Conservation (phyloP, 2,329 filamentous ascomycete species). For the Colletotrichum viniferum region DNA sequence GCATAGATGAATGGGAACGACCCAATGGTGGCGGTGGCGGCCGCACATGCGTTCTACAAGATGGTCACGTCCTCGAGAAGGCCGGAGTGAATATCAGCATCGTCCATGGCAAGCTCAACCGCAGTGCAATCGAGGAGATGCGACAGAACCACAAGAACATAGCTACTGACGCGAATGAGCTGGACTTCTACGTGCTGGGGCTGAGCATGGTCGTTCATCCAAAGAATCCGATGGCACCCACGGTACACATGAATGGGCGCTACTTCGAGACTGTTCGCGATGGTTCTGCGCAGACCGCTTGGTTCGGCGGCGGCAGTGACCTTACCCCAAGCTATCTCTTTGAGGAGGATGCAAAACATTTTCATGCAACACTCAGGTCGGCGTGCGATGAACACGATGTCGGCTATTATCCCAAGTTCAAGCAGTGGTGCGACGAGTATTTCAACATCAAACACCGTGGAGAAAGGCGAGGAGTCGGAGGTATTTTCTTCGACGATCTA, state of each 20-base stretch:
- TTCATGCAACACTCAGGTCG: slow-evolving; percentile 90
- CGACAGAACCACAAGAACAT: slow-evolving; percentile 50
- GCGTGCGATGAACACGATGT: slow-evolving; percentile 93
- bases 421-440: slow-evolving; percentile 98
- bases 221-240: slow-evolving; percentile 93
- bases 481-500: slow-evolving; percentile 98
- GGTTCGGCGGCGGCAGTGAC: slow-evolving; percentile 96
- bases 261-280: slow-evolving; percentile 96
- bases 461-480: slow-evolving; percentile 86
- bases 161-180: slow-evolving; percentile 64
- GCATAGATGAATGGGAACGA: slow-evolving; percentile 83
- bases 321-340: slow-evolving; percentile 92
- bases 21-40: slow-evolving; percentile 90
- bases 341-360: slow-evolving; percentile 95
- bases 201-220: slow-evolving; percentile 93
- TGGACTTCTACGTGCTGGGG: slow-evolving; percentile 96
- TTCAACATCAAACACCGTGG: slow-evolving; percentile 91
- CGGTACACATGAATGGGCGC: slow-evolving; percentile 97
- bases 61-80: slow-evolving; percentile 97
- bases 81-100: slow-evolving; percentile 94
- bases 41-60: slow-evolving; percentile 91
- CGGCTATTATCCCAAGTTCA: slow-evolving; percentile 90
- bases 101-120: slow-evolving; percentile 89
- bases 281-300: slow-evolving; percentile 85
- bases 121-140: slow-evolving; percentile 89